A percentile compares a stretch with the other conserved stretches of the same genome.
These are phyloP conservation scores for Acarospora socialis DNA, from an alignment of 2,329 filamentous ascomycete species.

Conservation along the genomic window DNA sequence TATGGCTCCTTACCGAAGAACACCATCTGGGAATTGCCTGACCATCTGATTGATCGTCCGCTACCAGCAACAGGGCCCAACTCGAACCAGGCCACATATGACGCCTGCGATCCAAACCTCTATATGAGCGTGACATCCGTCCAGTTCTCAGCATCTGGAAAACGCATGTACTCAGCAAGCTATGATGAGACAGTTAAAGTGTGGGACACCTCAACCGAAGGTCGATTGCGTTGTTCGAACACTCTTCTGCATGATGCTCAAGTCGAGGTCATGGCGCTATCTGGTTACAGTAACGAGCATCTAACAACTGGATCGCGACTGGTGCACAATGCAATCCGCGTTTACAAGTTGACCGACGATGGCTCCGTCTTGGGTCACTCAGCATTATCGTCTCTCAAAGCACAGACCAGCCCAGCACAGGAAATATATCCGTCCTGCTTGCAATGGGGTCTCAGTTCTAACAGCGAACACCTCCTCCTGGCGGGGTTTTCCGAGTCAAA, in stretches of 20 bases:
- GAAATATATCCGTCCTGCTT: constrained; percentile 31
- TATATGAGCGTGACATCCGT: constrained; percentile 44
- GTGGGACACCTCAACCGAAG: constrained; percentile 31
- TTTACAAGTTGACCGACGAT: constrained; percentile 21
- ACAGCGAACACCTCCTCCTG: constrained; percentile 32
- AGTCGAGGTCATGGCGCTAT: constrained; percentile 38
- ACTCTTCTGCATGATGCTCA: constrained; percentile 32
- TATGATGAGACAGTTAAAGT: constrained; percentile 43
- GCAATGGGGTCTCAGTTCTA: constrained; percentile 30
- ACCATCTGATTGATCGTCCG: constrained; percentile 35
- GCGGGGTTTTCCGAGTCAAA: constrained; percentile 38
- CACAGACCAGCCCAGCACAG: constrained; percentile 15
- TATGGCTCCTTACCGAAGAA: constrained; percentile 32
- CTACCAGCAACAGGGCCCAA: constrained; percentile 26
- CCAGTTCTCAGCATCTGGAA: constrained; percentile 34
- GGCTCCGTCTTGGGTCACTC: constrained; percentile 16
- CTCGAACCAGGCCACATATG: constrained; percentile 30
- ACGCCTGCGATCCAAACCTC: constrained; percentile 36
- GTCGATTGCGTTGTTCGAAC: constrained; percentile 18
- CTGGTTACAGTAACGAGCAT: constrained; percentile 22
- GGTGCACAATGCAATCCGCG: constrained; percentile 20
- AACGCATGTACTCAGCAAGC: constrained; percentile 38
- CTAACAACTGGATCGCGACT: constrained; percentile 35
- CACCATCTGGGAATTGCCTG: constrained; percentile 36
- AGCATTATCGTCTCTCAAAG: constrained; percentile 19